These are phyloP conservation scores for Lipomyces lipofer DNA, from an alignment of 805 yeast genomes.

Conservation along the genomic window DNA sequence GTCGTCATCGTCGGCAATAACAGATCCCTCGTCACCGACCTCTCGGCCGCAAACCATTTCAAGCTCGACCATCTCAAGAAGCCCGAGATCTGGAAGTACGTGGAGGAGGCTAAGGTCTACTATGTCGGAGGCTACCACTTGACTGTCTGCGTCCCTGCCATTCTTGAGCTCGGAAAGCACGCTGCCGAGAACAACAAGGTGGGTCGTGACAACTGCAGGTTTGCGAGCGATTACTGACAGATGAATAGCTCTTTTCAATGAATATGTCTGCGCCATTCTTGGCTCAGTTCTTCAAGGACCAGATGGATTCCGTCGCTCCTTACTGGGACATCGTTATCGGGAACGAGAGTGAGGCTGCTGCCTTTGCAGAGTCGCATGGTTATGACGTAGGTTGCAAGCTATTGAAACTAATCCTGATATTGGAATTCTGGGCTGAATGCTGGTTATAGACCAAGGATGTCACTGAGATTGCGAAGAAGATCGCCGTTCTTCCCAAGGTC, in stretches of 20 bases:
- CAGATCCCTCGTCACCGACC: slow-evolving; percentile 93
- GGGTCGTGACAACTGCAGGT: not conserved
- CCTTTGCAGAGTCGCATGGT: slow-evolving; percentile 85
- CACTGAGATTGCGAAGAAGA: slow-evolving; percentile 72
- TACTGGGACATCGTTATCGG: slow-evolving; percentile 91
- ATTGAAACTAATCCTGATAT: not conserved
- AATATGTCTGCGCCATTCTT: slow-evolving; percentile 97
- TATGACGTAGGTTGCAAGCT: slow-evolving; percentile 39
- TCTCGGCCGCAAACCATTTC: slow-evolving; percentile 98
- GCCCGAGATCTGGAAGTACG: slow-evolving; percentile 86
- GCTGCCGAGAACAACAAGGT: slow-evolving; percentile 80
- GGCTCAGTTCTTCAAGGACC: slow-evolving; percentile 91
- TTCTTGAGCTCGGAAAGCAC: slow-evolving; percentile 83
- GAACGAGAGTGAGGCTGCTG: slow-evolving; percentile 95
- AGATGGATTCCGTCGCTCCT: slow-evolving; percentile 74
- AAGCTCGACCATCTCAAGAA: slow-evolving; percentile 81
- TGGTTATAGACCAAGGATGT: slow-evolving; percentile 52
- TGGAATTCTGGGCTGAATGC: not conserved
- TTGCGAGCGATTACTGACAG: too few species aligned
- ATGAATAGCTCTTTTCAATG: slow-evolving; percentile 56
- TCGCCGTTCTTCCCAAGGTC: slow-evolving; percentile 76
- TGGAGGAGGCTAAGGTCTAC: slow-evolving; percentile 75
- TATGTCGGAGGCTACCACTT: slow-evolving; percentile 99
- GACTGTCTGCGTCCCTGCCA: slow-evolving; percentile 96
- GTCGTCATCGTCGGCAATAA: slow-evolving; percentile 84